Evolutionary conservation across 2,329 filamentous ascomycete species (phyloP), one percentile per base, ranked within the genome.

Genomic region (Monilinia polystroma): DNA sequence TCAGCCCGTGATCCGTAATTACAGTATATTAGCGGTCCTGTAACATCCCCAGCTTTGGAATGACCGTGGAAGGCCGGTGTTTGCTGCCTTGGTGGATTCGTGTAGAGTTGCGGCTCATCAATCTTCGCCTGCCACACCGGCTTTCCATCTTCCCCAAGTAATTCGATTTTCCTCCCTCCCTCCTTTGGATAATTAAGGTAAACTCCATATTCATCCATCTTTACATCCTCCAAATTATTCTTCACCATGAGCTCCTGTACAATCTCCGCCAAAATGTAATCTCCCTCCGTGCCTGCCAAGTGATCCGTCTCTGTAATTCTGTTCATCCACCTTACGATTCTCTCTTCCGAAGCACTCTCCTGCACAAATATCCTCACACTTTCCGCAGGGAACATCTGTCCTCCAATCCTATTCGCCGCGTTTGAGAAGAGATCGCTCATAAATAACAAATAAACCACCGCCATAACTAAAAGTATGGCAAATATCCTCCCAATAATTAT

Each of bases 261-360:
- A 81, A 93, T 96, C 80, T 92, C 85, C 10, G 92, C 94, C 65
- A 96, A 83, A 56, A 90, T 91, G 73, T 90, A 93, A 79, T 96
- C 94, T 58, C 95, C 95, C 79, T 97, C 90, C 3, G 93, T 96
- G n/a, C 95, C 95, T 2, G 92, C 95, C 69, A 98, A 84, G 78
- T 98, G 95, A 69, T 95, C 91, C 76, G 91, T 97, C 66, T 85
- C 85, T 5, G 92, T 94, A 70, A 94, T 87, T 75, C 93, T 90
- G 73, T 85, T 81, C 68, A 97, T 80, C 67, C 91, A 90, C 52
- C 91, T 88, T 70, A 87, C 85, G 76, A 95, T 90, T 62, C 84
- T 83, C 68, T 83, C 82, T 65, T 86, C 82, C 74, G 96, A 89
- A 71, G 96, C 85, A 72, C 87, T 87, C 59, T 83, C 82, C 77